These are phyloP conservation scores for Corrigiola litoralis DNA, from an alignment of 179 eudicot species.

Conservation along the genomic window DNA sequence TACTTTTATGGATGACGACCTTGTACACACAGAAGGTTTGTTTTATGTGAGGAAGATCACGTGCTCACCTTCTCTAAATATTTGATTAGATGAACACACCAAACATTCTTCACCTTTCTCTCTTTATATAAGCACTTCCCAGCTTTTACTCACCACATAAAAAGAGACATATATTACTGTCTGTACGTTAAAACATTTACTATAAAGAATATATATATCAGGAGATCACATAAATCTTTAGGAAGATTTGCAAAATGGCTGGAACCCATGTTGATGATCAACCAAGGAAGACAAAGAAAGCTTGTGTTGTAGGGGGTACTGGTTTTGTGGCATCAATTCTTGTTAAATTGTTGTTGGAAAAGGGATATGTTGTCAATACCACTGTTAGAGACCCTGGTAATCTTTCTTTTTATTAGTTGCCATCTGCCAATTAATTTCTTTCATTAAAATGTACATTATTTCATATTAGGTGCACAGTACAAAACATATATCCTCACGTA, in stretches of 20 bases:
- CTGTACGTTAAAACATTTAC: background rate
- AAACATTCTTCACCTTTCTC: conserved; percentile 8
- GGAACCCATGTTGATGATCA: background rate
- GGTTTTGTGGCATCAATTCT: conserved; percentile 61
- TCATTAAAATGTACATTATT: no score
- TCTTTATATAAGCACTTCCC: background rate
- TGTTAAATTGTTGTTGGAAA: conserved; percentile 48
- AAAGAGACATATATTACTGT: no score
- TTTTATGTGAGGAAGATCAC: conserved; percentile 11
- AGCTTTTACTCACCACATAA: background rate
- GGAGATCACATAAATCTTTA: background rate
- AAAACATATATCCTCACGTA: no score
- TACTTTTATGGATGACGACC: no score
- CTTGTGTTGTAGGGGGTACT: conserved; percentile 59
- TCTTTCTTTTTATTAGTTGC: background rate
- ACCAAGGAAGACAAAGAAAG: conserved; percentile 30
- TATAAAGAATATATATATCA: background rate
- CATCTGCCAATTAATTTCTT: no score
- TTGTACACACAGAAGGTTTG: background rate
- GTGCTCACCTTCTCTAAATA: conserved; percentile 22
- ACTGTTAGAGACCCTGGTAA: conserved; percentile 72
- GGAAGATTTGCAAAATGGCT: background rate
- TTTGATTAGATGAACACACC: conserved; percentile 13
- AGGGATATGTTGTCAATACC: conserved; percentile 53
- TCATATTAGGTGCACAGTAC: no score